phyloP scores from a whole-genome alignment of 306 rosid genomes.

The Coriaria nepalensis region DNA sequence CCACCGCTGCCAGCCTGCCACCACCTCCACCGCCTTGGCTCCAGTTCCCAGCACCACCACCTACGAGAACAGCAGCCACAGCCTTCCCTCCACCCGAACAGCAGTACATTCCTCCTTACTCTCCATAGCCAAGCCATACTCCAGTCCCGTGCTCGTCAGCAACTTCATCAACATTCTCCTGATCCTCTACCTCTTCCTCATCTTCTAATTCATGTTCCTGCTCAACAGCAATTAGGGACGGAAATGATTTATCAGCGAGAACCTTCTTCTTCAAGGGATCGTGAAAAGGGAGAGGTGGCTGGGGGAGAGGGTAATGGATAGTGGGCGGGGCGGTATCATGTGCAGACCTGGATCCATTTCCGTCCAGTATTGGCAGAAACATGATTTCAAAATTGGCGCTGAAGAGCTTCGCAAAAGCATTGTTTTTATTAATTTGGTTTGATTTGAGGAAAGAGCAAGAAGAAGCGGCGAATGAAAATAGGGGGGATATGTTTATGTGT shows the following conservation, averaged over 20 bases:
- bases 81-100: no score
- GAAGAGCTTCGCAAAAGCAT: conserved; percentile 8
- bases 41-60: not conserved
- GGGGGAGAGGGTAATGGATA: not conserved
- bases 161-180: no score
- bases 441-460: not conserved
- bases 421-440: not conserved
- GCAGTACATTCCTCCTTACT: no score
- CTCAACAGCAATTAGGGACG: no score
- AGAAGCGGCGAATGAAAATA: conserved; percentile 6
- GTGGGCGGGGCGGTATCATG: not conserved
- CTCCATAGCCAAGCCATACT: no score
- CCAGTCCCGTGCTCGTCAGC: no score
- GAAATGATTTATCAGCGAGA: no score
- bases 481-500: not conserved
- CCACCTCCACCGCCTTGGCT: not conserved
- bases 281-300: no score
- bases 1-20: not conserved
- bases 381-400: not conserved
- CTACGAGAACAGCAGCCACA: not conserved
- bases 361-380: not conserved
- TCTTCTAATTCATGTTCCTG: no score
- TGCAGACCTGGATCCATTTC: not conserved
- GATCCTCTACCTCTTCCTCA: no score
- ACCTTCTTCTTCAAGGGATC: no score